Base-by-base conservation (phyloP, 2,329 filamentous ascomycete species). In the Ophiocordyceps sinensis region DNA sequence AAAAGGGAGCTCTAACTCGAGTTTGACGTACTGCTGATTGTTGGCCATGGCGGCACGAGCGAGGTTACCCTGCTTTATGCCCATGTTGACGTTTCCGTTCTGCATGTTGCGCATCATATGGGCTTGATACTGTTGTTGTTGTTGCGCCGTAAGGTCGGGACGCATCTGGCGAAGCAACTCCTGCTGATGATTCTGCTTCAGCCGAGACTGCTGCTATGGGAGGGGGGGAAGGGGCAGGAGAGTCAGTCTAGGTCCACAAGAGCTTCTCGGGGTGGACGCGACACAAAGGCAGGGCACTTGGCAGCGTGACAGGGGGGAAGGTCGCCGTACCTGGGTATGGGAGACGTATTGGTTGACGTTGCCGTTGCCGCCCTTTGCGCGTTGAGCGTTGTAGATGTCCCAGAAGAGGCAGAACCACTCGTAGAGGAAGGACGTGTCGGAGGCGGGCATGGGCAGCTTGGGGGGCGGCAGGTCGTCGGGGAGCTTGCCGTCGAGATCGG, bases 381-480 rank as follows among this genome's bases (percentile, higher is more conserved):
- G 82, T 57, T 89, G 84, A 42, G 86, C 85, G 55, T 79, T 79
- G 62, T 84, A 93, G 51, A 96, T 86, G 54, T 98, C 91, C 87
- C 87, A 96, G 61, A 98, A 98, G 40, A 95, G 74, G 55, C 81
- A 85, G 68, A 93, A 98, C 91, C 91, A 98, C 55, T 96, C 91
- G 51, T 86, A 82, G n/a, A 98, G 70, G 55, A 98, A 96, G 23
- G 85, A 85, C 46, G 75, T 83, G 53, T 82, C 82, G 41, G 73
- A 73, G 45, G 70, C 69, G 38, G 74, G 73, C 56, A 69, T 72
- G 12, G 79, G 77, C 6, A 86, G 67, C 47, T 77, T 78, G 12
- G 86, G 80, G 7, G 75, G 71, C 5, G 89, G 89, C 32, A 96
- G 71, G 54, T 94, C 87, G 43, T 80, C 75, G 1, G 85, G 84